Conservation (phyloP, 768 basidiomycete species). For the Candolleomyces aberdarensis region DNA sequence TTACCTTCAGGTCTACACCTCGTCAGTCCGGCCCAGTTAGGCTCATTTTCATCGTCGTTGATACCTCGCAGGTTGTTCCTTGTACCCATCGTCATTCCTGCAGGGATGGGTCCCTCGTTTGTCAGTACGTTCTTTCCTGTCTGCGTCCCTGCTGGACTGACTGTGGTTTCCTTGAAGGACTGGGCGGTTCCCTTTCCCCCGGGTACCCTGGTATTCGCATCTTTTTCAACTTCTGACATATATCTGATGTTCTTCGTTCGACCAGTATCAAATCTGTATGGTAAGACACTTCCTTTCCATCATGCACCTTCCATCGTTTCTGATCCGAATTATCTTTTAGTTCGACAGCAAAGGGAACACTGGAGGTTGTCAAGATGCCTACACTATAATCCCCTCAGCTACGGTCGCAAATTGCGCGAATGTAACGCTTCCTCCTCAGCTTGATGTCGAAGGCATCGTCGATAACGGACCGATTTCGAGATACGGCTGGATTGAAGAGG, state of each 20-base stretch:
- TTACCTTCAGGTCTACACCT: slow-evolving; percentile 58
- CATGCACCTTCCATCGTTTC: not conserved
- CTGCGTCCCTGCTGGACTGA: not conserved
- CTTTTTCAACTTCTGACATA: not conserved
- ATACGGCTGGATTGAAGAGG: slow-evolving; percentile 60
- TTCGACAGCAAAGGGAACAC: slow-evolving; percentile 55
- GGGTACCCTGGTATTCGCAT: slow-evolving; percentile 42
- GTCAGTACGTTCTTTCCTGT: slow-evolving; percentile 32
- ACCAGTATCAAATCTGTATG: slow-evolving; percentile 68
- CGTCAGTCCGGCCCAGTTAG: slow-evolving; percentile 34
- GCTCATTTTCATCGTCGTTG: not conserved
- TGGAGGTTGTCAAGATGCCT: slow-evolving; percentile 61
- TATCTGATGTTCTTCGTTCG: not conserved
- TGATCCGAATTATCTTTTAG: slow-evolving; percentile 23
- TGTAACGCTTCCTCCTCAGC: slow-evolving; percentile 40
- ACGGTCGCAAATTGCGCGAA: slow-evolving; percentile 46
- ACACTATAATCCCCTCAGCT: slow-evolving; percentile 49
- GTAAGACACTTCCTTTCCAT: slow-evolving; percentile 24
- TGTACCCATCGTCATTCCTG: slow-evolving; percentile 49
- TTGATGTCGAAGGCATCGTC: slow-evolving; percentile 43
- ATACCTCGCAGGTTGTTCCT: slow-evolving; percentile 36
- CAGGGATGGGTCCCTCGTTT: slow-evolving; percentile 42
- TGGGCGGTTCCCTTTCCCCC: slow-evolving; percentile 59
- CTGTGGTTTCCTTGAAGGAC: slow-evolving; percentile 32
- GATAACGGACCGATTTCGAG: slow-evolving; percentile 49